Evolutionary conservation across 495 filamentous ascomycete genomes (phyloP).

Genomic region (Penicillium flavigenum): DNA sequence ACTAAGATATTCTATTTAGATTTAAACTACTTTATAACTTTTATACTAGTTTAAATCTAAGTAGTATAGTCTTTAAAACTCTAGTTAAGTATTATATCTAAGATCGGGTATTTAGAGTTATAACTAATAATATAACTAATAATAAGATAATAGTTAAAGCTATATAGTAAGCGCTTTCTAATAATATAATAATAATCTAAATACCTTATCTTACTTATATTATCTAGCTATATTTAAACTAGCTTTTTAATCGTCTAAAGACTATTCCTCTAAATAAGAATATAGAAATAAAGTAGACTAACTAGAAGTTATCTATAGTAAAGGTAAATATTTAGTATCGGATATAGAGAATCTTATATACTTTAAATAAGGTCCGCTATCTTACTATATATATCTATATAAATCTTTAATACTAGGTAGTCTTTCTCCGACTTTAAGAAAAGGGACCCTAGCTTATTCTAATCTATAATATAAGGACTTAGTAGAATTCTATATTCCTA

Average conservation of each 20-base stretch:
- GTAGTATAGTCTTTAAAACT: neutral
- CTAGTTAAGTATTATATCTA: neutral
- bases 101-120: slow-evolving; percentile 5
- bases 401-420: neutral
- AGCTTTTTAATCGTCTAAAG: slow-evolving; percentile 16
- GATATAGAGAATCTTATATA: neutral
- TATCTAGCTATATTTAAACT: slow-evolving; percentile 17
- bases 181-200: slow-evolving; percentile 11
- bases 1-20: no score
- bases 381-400: slow-evolving; percentile 5
- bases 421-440: neutral
- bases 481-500: no score
- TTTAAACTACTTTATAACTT: no score
- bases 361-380: slow-evolving; percentile 1
- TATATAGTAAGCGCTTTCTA: slow-evolving; percentile 9
- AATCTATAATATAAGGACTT: no score
- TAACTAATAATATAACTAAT: slow-evolving; percentile 10
- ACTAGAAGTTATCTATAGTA: neutral
- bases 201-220: slow-evolving; percentile 16
- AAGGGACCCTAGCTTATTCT: no score
- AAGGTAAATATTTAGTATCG: neutral
- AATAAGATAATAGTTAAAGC: slow-evolving; percentile 15
- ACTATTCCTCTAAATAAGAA: neutral
- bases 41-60: no score
- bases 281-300: neutral